Percentiles rank a stretch among this genome's conserved stretches.
These are phyloP conservation scores for Carex myosuroides DNA, from an alignment of 176 grass and related monocot genomes.

Conservation along the genomic window DNA sequence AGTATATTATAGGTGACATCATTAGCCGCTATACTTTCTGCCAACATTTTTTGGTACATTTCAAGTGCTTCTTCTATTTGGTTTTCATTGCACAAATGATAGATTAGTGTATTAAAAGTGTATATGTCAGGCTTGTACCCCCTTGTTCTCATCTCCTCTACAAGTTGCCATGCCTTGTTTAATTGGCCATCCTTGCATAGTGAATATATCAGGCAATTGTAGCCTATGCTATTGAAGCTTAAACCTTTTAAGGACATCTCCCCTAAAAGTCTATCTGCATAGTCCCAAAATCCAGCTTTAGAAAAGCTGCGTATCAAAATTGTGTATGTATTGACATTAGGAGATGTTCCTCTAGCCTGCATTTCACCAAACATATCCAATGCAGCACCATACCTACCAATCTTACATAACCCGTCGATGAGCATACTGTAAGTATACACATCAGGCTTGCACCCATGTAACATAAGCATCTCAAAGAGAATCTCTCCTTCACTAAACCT, in stretches of 20 bases:
- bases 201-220: constrained; percentile 81
- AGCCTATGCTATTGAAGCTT: constrained; percentile 51
- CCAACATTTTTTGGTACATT: constrained; percentile 57
- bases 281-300: constrained; percentile 60
- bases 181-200: constrained; percentile 59
- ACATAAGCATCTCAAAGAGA: constrained; percentile 54
- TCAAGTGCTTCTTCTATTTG: constrained; percentile 53
- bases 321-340: constrained; percentile 57
- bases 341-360: constrained; percentile 41
- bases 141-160: constrained; percentile 65
- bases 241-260: constrained; percentile 61
- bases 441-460: constrained; percentile 48
- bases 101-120: constrained; percentile 76
- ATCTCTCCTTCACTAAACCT: constrained; percentile 51
- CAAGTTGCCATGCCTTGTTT: constrained; percentile 43
- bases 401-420: constrained; percentile 68
- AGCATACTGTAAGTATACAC: constrained; percentile 64
- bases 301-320: constrained; percentile 65
- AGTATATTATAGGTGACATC: constrained; percentile 81
- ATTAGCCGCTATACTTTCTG: constrained; percentile 62
- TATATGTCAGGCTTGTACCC: constrained; percentile 78
- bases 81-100: constrained; percentile 51
- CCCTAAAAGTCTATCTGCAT: constrained; percentile 39
- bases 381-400: constrained; percentile 52
- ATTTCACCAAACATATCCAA: constrained; percentile 57